Evolutionary conservation across 2,329 filamentous ascomycete species (phyloP).

Genomic region (Mycogone perniciosa): DNA sequence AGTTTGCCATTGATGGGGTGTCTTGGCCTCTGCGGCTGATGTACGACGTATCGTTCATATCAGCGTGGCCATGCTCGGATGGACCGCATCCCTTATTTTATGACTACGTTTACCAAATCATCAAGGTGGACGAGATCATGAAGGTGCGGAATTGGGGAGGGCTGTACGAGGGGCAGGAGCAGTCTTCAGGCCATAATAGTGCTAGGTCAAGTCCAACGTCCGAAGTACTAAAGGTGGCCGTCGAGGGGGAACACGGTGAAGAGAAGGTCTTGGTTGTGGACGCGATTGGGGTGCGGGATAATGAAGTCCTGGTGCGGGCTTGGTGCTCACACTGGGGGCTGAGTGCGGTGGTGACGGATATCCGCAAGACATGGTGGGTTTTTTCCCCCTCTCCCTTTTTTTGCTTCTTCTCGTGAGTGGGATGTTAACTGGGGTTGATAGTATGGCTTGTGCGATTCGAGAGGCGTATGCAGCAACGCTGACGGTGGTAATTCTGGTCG

Average conservation of each 20-base stretch:
- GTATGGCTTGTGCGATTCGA: constrained; percentile 66
- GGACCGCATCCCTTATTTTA: constrained; percentile 66
- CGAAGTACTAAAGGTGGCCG: constrained; percentile 11
- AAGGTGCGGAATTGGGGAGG: constrained; percentile 60
- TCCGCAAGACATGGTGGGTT: constrained; percentile 59
- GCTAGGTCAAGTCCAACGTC: constrained; percentile 26
- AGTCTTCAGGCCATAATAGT: constrained; percentile 20
- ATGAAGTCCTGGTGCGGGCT: constrained; percentile 68
- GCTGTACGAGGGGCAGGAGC: constrained; percentile 28
- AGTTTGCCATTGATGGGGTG: constrained; percentile 57
- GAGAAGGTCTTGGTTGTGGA: constrained; percentile 66
- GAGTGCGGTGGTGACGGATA: constrained; percentile 62
- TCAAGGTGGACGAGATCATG: constrained; percentile 59
- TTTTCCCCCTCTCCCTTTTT: background rate
- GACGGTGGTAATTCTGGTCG: constrained; percentile 64
- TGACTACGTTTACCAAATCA: constrained; percentile 57
- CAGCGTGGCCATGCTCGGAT: constrained; percentile 57
- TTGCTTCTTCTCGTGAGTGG: background rate
- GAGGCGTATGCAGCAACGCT: constrained; percentile 70
- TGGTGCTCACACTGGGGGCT: constrained; percentile 75
- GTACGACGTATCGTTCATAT: constrained; percentile 60
- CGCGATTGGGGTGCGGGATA: constrained; percentile 66
- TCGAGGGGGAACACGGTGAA: constrained; percentile 38
- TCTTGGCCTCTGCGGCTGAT: constrained; percentile 58
- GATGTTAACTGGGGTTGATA: constrained; percentile 23